Conservation (phyloP, 768 basidiomycete genomes). For the Termitomyces sp. region DNA sequence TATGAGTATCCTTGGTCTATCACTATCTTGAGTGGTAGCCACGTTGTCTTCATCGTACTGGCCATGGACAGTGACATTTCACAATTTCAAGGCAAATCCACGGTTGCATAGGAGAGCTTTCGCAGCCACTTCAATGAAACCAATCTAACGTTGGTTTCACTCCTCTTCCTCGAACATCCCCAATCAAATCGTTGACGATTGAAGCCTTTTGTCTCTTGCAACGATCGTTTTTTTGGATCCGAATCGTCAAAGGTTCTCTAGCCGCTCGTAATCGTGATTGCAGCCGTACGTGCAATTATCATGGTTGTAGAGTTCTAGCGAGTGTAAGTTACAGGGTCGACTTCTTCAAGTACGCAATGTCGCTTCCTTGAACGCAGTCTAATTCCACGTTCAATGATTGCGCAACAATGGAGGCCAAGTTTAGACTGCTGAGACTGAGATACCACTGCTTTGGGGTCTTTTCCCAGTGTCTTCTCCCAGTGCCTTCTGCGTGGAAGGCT, state of each 20-base stretch:
- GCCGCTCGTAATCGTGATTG: constrained; percentile 66
- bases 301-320: constrained; percentile 73
- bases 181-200: constrained; percentile 12
- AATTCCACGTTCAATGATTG: constrained; percentile 55
- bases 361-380: constrained; percentile 1
- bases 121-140: constrained; percentile 49
- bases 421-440: constrained; percentile 42
- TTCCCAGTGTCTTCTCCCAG: constrained; percentile 54
- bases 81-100: constrained; percentile 51
- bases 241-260: constrained; percentile 58
- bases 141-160: constrained; percentile 52
- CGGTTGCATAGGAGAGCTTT: constrained; percentile 54
- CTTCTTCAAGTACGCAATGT: neutral
- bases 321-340: constrained; percentile 41
- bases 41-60: constrained; percentile 4
- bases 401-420: constrained; percentile 66
- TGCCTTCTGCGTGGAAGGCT: constrained; percentile 55
- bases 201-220: constrained; percentile 23
- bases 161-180: constrained; percentile 5
- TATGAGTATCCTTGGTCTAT: constrained; percentile 55
- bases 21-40: constrained; percentile 57
- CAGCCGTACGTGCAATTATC: constrained; percentile 56
- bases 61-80: constrained; percentile 27
- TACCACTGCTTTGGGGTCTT: constrained; percentile 31
- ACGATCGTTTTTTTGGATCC: constrained; percentile 67